Base-by-base conservation (phyloP, 164 flowering plant species). In the Macadamia integrifolia region DNA sequence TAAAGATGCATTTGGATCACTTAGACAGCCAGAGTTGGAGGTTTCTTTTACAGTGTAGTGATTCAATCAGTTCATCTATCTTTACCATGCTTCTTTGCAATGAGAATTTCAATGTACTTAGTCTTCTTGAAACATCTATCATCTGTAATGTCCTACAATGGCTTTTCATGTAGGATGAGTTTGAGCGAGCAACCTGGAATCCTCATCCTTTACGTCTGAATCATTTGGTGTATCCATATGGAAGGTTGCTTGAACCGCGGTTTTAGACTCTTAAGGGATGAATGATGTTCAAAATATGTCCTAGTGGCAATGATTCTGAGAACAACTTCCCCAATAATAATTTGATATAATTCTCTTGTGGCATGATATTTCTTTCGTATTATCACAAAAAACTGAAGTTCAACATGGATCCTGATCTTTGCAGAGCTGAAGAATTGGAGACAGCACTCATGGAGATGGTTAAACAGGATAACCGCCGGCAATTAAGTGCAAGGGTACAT, bases 351-450 rank as follows among this genome's bases (percentile, higher is more conserved):
- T 53, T 53, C 3, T 14, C 14, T 17, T 14, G 13, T 53, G 57
- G 15, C 57, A 53, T 53, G 17, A 53, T 14, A 0, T 53, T 17
- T 53, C 4, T 18, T 12, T 2, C 6, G 23, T n/a, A 66, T 14
- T 30, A 44, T n/a, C 48, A 49, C n/a, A 18, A 1, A 14, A 8
- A 6, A 53, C 62, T 62, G 48, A 69, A 42, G 13, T 53, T 52
- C 50, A 43, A n/a, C 49, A 48, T 66, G 43, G 3, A 23, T 60
- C 31, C 23, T 71, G 48, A 67, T 65, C 61, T 68, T 81, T 70
- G 75, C 83, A 91, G 98, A 78, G 88, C 97, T 61, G 98, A 93
- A 77, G 98, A 93, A 74, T 78, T 93, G 68, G 98, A 93, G 86
- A 86, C 90, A 65, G 97, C 98, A 62, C 78, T 93, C 32, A 86